Percentiles rank a stretch among this genome's conserved stretches.
phyloP scores from a whole-genome alignment of 129 eudicot species.

The Tagetes patula region DNA sequence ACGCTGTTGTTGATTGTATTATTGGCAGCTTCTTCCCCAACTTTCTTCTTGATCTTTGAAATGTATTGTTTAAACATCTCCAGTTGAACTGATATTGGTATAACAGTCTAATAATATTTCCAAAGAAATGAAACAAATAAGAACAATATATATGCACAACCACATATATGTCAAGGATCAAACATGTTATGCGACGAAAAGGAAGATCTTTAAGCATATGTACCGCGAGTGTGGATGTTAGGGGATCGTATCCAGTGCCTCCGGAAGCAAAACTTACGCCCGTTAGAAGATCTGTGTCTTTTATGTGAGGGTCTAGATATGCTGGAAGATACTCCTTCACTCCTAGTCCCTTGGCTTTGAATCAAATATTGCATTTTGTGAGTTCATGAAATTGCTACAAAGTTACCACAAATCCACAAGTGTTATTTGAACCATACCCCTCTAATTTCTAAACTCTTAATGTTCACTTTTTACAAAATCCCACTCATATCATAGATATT shows the following conservation, averaged over 20 bases:
- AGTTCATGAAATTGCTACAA: not conserved
- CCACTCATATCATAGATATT: not conserved
- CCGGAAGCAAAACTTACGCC: conserved; percentile 91
- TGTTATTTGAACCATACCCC: not conserved
- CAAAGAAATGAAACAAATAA: conserved; percentile 5
- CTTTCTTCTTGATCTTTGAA: conserved; percentile 38
- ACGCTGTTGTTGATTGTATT: conserved; percentile 43
- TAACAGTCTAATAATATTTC: conserved; percentile 37
- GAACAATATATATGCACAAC: not conserved
- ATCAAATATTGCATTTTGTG: conserved; percentile 11
- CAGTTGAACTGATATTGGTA: conserved; percentile 56
- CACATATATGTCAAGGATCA: not conserved
- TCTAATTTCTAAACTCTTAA: not conserved
- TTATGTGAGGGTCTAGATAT: conserved; percentile 56
- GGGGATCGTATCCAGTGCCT: conserved; percentile 71
- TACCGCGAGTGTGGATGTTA: conserved; percentile 63
- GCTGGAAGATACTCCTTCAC: conserved; percentile 73
- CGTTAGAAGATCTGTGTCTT: conserved; percentile 54
- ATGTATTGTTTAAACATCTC: conserved; percentile 57
- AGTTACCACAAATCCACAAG: not conserved
- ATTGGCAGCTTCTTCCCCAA: conserved; percentile 49
- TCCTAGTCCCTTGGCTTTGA: conserved; percentile 66
- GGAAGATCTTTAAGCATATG: not conserved
- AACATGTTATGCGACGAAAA: not conserved
- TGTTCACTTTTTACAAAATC: not conserved